Evolutionary conservation across 805 yeast species (phyloP).

Genomic region (Wickerhamomyces kurtzmanii): DNA sequence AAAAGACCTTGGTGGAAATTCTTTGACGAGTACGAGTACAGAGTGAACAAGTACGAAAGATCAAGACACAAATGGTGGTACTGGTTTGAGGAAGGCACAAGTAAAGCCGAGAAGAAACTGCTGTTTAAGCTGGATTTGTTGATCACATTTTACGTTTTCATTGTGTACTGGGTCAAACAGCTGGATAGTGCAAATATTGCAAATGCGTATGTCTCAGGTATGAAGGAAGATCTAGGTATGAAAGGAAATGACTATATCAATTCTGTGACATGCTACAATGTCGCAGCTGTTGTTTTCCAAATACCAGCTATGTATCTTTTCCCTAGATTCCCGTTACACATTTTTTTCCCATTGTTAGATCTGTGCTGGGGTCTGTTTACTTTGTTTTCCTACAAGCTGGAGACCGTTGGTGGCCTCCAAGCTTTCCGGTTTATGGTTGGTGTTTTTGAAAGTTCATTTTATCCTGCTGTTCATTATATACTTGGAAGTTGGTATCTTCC

Average conservation of each 20-base stretch:
- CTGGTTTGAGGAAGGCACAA: slow-evolving; percentile 43
- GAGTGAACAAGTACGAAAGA: slow-evolving; percentile 25
- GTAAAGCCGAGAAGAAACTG: slow-evolving; percentile 32
- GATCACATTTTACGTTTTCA: slow-evolving; percentile 41
- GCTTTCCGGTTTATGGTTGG: slow-evolving; percentile 58
- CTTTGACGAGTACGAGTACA: slow-evolving; percentile 56
- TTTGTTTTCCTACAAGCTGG: slow-evolving; percentile 34
- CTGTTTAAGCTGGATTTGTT: slow-evolving; percentile 40
- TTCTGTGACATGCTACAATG: slow-evolving; percentile 44
- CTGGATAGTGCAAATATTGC: slow-evolving; percentile 50
- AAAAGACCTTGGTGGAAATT: slow-evolving; percentile 43
- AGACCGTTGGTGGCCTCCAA: slow-evolving; percentile 36
- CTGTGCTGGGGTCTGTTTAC: slow-evolving; percentile 57
- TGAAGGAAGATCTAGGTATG: slow-evolving; percentile 46
- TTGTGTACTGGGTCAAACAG: slow-evolving; percentile 60
- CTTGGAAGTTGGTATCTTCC: slow-evolving; percentile 49
- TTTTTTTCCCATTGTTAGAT: slow-evolving; percentile 36
- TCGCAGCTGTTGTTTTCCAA: slow-evolving; percentile 52
- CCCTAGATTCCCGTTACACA: slow-evolving; percentile 41
- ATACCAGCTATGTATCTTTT: slow-evolving; percentile 52
- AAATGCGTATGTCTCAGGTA: slow-evolving; percentile 59
- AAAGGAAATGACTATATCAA: slow-evolving; percentile 51
- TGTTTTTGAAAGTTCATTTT: slow-evolving; percentile 48
- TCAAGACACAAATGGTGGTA: slow-evolving; percentile 35
- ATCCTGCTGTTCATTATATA: slow-evolving; percentile 49